Evolutionary conservation across 768 basidiomycete genomes (phyloP), one percentile per base, ranked within the genome.

Genomic region (Hebeloma cylindrosporum): DNA sequence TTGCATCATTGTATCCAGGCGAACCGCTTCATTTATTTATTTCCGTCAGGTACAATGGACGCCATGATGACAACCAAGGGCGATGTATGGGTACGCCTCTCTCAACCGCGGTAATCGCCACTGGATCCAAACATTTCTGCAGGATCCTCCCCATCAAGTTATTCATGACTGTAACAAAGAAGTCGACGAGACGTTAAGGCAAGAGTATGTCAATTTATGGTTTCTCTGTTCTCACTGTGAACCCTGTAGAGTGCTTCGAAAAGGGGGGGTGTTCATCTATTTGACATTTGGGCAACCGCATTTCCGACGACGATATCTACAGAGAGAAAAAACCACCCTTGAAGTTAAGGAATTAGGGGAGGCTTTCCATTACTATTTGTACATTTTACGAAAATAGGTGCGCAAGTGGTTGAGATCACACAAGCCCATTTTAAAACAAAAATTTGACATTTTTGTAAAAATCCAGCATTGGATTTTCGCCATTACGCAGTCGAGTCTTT

Each of bases 361-460:
- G 35, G 77, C 78, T 7, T 90, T 91, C 58, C 89, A 91, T 67
- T 91, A 92, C 62, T 90, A 86, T 58, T 65, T 91, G 51, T 89
- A 91, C 60, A 77, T 82, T 52, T 50, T 87, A 51, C 74, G 74
- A 52, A 79, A 70, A 58, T 62, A 55, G 30, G 50, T 29, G 22
- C 38, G 41, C 16, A 20, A 36, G 31, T 50, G 48, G 45, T 16
- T 34, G 31, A 22, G n/a, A 30, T 21, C 31, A 16, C n/a, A 29
- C 29, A 17, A 31, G 20, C 5, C 37, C 17, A 8, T 35, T 26
- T 67, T 58, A 95, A 56, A 95, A 95, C 59, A 95, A 71, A 60
- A 96, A 84, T 64, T 93, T 93, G 49, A 93, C 93, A 68, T 96
- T 96, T 66, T 86, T 79, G 64, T 96, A 97, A 64, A 85, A 93